phyloP scores from a whole-genome alignment of 495 filamentous ascomycete species.

The Annulohypoxylon nitens region DNA sequence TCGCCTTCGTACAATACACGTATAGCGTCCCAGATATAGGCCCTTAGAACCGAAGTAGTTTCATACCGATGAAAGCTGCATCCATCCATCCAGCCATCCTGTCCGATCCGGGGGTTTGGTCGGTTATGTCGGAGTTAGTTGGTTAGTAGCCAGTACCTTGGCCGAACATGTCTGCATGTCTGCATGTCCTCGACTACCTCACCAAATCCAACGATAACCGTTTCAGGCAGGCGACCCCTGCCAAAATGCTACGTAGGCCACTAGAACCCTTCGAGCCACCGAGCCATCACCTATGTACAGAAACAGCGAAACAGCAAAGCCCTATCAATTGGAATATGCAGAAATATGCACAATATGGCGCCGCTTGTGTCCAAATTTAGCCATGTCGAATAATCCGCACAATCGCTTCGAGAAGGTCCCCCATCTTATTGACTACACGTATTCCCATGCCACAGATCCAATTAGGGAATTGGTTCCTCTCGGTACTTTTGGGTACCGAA shows the following conservation, averaged over 20 bases:
- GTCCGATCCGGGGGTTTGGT: constrained; percentile 13
- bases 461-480: constrained; percentile 12
- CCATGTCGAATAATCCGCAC: constrained; percentile 17
- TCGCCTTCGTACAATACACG: constrained; percentile 13
- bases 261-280: constrained; percentile 15
- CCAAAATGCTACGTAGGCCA: constrained; percentile 24
- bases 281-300: constrained; percentile 18
- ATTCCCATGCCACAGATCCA: constrained; percentile 27
- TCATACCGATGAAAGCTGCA: constrained; percentile 30
- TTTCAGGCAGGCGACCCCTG: constrained; percentile 39
- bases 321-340: constrained; percentile 13
- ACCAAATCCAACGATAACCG: constrained; percentile 32
- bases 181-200: neutral
- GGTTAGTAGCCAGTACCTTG: constrained; percentile 29
- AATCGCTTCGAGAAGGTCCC: constrained; percentile 16
- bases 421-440: constrained; percentile 11
- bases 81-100: neutral
- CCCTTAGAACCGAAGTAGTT: constrained; percentile 22
- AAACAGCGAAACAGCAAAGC: neutral
- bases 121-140: constrained; percentile 27
- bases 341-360: constrained; percentile 1
- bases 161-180: constrained; percentile 1
- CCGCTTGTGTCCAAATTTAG: constrained; percentile 16
- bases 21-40: constrained; percentile 33
- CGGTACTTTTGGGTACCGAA: constrained; percentile 9